Base-by-base conservation (phyloP, 371 early-diverging fungal genomes). In the Syncephalastrum monosporum region DNA sequence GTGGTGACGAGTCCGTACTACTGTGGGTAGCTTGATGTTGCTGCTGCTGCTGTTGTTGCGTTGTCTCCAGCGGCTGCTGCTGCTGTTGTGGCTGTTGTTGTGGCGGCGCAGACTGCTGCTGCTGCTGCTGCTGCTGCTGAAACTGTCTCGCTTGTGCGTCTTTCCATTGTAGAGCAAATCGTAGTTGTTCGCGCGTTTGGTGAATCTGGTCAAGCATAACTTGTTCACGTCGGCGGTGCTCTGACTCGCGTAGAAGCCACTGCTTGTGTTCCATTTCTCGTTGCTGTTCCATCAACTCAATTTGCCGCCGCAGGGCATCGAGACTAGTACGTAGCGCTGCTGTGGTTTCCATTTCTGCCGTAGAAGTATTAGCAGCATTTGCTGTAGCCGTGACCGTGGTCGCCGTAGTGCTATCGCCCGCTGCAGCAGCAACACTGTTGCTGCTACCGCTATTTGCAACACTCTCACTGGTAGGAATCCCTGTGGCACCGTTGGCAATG, bases 241-340 rank as follows among this genome's bases (percentile, higher is more conserved):
- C 49, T 16, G 50, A 24, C 53, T 60, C 60, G 8, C 54, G 45
- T 19, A 33, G 14, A 17, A 50, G 47, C 60, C 60, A 60, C 42
- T 60, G 51, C 16, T 21, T 53, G 3, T 50, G 50, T 47, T 60
- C 60, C 7, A 53, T 7, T 23, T 47, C 46, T 25, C 51, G 54
- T n/a, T 60, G 60, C 10, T 48, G 25, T 13, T 53, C 47, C n/a
- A 60, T 46, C 41, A 48, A n/a, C 10, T 60, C 60, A 15, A 60
- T 42, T 42, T 60, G 60, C 2, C 55, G 54, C 42, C 42, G 53
- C 17, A 60, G 47, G 10, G 53, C 43, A 14, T 60, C 60, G 7
- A 60, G 53, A 17, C 49, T 60, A 38, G 43, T 54, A 38, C 29
- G 25, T 58, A 44, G 6, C 17, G 23, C 19, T 47, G 56, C 16